A percentile compares a stretch with the other conserved stretches of the same genome.
Evolutionary conservation across 2,329 filamentous ascomycete species (phyloP).

Genomic region (Exophiala mesophila): DNA sequence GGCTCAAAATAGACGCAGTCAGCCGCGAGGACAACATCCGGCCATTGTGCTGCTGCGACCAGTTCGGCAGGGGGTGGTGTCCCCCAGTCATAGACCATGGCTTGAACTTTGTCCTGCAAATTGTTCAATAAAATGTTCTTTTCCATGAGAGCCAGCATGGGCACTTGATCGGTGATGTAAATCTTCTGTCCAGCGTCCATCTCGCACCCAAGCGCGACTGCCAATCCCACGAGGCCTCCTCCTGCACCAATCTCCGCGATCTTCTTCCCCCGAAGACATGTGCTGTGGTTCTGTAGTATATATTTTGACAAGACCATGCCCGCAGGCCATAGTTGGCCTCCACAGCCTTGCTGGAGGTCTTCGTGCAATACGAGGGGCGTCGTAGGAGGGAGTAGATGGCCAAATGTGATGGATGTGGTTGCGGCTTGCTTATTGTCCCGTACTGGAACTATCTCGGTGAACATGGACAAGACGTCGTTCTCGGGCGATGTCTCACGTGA

Average conservation of each 20-base stretch:
- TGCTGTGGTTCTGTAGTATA: conserved; percentile 52
- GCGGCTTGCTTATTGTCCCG: conserved; percentile 49
- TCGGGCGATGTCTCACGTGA: conserved; percentile 28
- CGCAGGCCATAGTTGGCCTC: conserved; percentile 90
- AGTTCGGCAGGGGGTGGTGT: conserved; percentile 29
- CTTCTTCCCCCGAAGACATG: conserved; percentile 42
- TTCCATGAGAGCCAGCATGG: conserved; percentile 81
- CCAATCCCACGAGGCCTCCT: conserved; percentile 74
- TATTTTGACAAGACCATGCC: conserved; percentile 85
- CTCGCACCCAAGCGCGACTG: conserved; percentile 53
- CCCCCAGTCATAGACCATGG: conserved; percentile 76
- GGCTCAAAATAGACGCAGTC: conserved; percentile 98
- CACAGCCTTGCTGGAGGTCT: conserved; percentile 81
- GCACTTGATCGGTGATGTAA: conserved; percentile 77
- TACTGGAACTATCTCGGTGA: conserved; percentile 53
- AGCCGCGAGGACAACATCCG: conserved; percentile 82
- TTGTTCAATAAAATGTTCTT: conserved; percentile 80
- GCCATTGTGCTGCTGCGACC: conserved; percentile 35
- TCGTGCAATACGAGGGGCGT: conserved; percentile 70
- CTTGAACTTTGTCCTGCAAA: conserved; percentile 58
- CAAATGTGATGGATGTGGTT: conserved; percentile 58
- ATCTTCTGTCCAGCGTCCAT: conserved; percentile 49
- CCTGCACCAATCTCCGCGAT: conserved; percentile 82
- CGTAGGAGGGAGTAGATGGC: conserved; percentile 61
- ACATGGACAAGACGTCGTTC: conserved; percentile 39